Base-by-base conservation (phyloP, 148 eudicot species). In the Silene latifolia region DNA sequence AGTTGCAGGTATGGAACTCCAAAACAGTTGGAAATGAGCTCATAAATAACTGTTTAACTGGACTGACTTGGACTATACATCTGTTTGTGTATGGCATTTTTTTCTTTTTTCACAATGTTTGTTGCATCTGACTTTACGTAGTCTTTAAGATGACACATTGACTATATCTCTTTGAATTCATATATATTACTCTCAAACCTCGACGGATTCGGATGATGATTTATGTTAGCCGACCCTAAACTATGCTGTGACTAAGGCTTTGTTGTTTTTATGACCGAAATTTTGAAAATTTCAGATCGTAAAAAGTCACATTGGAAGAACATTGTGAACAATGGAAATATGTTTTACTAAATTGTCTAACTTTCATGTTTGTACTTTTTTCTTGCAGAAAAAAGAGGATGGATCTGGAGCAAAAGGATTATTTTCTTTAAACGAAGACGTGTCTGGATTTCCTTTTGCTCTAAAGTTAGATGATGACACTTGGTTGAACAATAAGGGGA, bases 401-500 rank as follows among this genome's bases (percentile, higher is more conserved):
- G 91, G 86, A 51, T 13, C 53, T 67, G 97, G 96, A 74, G 72
- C 86, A 70, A 76, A 61, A 69, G 91, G 86, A 39, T 80, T 80
- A 62, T 89, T 95, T 82, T 80, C 87, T 11, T 53, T 95, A 74
- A 86, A 86, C 51, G 77, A 85, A 69, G 88, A 79, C 61, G 63
- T 77, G 63, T 61, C 77, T 0, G 99, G 91, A 54, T 90, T 95
- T 76, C 75, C 84, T 59, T 95, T 92, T 86, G 98, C 81, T 59
- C 83, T 95, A 83, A 95, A 90, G 85, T 79, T 90, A 73, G 80
- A 87, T 66, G 89, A 89, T 61, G 80, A 75, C 63, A 85, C 89
- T 19, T 95, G 98, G 97, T 86, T 95, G 79, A 89, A 95, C 80
- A 81, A 74, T 85, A 89, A 71, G 73, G 99, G 94, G 61, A 78